These are phyloP conservation scores for Helotiales sp. DNA, from an alignment of 2,329 filamentous ascomycete species.

Conservation along the genomic window DNA sequence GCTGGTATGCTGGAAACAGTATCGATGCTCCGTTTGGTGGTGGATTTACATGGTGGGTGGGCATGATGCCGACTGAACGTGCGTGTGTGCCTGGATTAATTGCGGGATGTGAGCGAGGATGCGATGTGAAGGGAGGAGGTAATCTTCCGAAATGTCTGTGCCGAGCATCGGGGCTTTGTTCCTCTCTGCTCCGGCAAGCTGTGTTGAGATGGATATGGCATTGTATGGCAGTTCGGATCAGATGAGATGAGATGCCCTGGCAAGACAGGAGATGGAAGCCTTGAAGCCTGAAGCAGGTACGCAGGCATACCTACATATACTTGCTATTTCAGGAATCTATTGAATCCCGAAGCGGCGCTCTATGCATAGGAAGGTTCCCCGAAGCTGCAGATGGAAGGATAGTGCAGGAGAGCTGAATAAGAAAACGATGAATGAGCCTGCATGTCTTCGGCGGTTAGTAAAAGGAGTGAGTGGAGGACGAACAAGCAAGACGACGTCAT, in stretches of 20 bases:
- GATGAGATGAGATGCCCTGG: background rate
- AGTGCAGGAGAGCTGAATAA: constrained; percentile 6
- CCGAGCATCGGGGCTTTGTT: constrained; percentile 1
- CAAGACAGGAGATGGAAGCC: background rate
- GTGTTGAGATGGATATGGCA: background rate
- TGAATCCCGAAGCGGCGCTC: too few species aligned
- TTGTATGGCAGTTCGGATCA: too few species aligned
- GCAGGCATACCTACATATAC: constrained; percentile 1
- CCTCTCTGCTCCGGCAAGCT: background rate
- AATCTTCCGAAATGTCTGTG: background rate
- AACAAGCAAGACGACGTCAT: constrained; percentile 1
- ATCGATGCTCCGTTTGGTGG: background rate
- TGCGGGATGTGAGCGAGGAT: too few species aligned
- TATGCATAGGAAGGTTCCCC: background rate
- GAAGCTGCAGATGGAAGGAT: background rate
- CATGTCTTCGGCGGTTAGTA: background rate
- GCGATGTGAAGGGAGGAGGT: background rate
- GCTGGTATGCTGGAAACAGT: background rate
- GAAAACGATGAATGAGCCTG: background rate
- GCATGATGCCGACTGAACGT: too few species aligned
- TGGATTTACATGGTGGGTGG: too few species aligned
- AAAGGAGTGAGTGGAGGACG: background rate
- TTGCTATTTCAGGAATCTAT: background rate
- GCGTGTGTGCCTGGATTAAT: background rate
- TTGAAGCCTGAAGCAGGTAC: background rate